Evolutionary conservation across 768 basidiomycete genomes (phyloP).

Genomic region (Crassisporium funariophilum): DNA sequence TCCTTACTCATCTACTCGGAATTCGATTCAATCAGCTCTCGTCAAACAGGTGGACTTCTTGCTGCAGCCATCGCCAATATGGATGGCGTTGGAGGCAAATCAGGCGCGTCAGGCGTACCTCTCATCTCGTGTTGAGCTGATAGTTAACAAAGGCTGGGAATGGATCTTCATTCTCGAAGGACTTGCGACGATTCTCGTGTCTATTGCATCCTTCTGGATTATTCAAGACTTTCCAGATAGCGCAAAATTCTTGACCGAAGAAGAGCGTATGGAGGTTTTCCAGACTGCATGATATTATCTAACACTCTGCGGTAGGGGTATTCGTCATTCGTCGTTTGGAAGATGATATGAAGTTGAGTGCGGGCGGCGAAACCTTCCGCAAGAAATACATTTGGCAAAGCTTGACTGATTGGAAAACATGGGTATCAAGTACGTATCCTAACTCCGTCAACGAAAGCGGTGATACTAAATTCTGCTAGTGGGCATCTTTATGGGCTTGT

Average conservation of each 20-base stretch:
- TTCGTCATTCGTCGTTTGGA: conserved; percentile 67
- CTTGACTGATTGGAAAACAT: conserved; percentile 73
- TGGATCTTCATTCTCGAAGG: conserved; percentile 82
- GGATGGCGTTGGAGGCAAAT: conserved; percentile 64
- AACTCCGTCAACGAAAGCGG: neutral
- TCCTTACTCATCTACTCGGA: conserved; percentile 1
- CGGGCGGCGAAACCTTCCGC: conserved; percentile 59
- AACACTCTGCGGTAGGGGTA: conserved; percentile 39
- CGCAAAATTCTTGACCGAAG: conserved; percentile 66
- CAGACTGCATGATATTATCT: neutral
- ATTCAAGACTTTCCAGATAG: conserved; percentile 80
- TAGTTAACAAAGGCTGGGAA: conserved; percentile 45
- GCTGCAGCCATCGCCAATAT: conserved; percentile 71
- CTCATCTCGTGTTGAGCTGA: neutral
- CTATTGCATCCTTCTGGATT: conserved; percentile 66
- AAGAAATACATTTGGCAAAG: conserved; percentile 60
- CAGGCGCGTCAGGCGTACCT: conserved; percentile 38
- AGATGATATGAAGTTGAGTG: conserved; percentile 66
- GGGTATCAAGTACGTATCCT: conserved; percentile 56
- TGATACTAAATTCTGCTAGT: conserved; percentile 37
- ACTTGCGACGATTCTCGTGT: conserved; percentile 61
- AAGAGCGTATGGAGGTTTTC: conserved; percentile 49
- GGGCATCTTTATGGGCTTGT: conserved; percentile 76
- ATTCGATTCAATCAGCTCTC: neutral
- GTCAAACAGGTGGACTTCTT: conserved; percentile 59